These are phyloP conservation scores for Malassezia yamatoensis DNA, from an alignment of 1,284 basidiomycete genomes.

Conservation along the genomic window DNA sequence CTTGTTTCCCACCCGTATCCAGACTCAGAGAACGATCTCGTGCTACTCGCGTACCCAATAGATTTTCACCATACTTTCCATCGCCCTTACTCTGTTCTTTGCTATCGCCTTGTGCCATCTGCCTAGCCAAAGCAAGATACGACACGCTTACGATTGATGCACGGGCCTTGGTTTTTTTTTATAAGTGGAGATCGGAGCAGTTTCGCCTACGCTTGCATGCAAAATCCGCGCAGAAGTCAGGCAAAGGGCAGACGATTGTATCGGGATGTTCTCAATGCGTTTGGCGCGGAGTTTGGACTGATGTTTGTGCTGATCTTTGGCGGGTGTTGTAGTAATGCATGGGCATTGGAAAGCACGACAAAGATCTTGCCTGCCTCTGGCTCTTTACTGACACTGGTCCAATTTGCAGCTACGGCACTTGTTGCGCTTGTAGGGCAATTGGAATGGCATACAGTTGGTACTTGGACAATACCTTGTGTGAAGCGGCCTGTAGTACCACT, in stretches of 20 bases:
- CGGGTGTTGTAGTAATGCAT: constrained; percentile 45
- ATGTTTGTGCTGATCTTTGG: constrained; percentile 44
- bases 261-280: background rate
- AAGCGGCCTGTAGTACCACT: constrained; percentile 56
- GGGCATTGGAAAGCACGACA: constrained; percentile 36
- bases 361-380: constrained; percentile 30
- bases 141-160: too few relatives aligned
- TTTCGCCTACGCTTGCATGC: background rate
- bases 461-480: constrained; percentile 10
- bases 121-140: too few relatives aligned
- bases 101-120: too few relatives aligned
- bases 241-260: background rate
- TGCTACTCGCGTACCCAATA: background rate
- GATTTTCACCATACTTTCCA: background rate
- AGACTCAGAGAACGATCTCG: background rate
- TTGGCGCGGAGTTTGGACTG: constrained; percentile 10
- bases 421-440: constrained; percentile 28
- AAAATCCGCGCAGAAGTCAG: background rate
- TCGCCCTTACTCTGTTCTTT: too few relatives aligned
- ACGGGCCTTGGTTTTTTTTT: too few relatives aligned
- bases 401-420: constrained; percentile 37
- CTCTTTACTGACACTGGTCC: constrained; percentile 40
- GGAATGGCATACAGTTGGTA: background rate
- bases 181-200: background rate
- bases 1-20: background rate